Conservation (phyloP, 768 basidiomycete genomes). For the Tremella mesenterica region DNA sequence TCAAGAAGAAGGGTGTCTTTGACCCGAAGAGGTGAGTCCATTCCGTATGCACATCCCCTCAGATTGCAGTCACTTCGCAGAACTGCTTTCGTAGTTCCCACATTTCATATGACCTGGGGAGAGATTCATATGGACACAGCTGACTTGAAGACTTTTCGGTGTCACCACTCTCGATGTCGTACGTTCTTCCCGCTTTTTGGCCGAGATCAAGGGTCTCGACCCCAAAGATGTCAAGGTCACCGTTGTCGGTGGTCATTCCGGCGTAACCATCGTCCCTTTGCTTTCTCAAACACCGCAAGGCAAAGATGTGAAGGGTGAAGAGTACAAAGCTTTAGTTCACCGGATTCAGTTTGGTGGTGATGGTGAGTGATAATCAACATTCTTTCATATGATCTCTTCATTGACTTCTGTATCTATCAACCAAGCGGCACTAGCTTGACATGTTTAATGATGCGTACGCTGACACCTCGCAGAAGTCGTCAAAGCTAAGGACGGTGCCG, state of each 20-base stretch:
- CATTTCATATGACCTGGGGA: not conserved
- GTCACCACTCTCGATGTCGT: conserved; percentile 97
- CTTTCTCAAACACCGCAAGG: conserved; percentile 71
- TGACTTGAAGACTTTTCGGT: conserved; percentile 92
- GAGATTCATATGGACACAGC: not conserved
- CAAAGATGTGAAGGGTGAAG: conserved; percentile 54
- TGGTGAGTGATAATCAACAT: conserved; percentile 75
- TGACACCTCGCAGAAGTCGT: conserved; percentile 57
- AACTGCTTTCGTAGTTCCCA: not conserved
- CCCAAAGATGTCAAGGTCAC: conserved; percentile 56
- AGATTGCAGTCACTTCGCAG: not conserved
- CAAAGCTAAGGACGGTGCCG: conserved; percentile 86
- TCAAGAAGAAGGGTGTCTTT: conserved; percentile 85
- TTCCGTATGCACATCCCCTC: not conserved
- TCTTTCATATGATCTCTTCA: conserved; percentile 86
- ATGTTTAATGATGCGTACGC: not conserved
- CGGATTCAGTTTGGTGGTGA: conserved; percentile 97
- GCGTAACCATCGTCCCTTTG: conserved; percentile 93
- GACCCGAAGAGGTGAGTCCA: conserved; percentile 71
- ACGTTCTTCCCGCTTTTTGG: conserved; percentile 91
- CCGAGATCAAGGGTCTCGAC: conserved; percentile 58
- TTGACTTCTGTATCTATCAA: conserved; percentile 48
- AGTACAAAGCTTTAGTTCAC: conserved; percentile 71
- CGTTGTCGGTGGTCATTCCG: conserved; percentile 93
- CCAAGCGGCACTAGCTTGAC: too few relatives aligned